Evolutionary conservation across 73 alveolate species (phyloP), one percentile per base, ranked within the genome.

Genomic region (Durusdinium trenchii): DNA sequence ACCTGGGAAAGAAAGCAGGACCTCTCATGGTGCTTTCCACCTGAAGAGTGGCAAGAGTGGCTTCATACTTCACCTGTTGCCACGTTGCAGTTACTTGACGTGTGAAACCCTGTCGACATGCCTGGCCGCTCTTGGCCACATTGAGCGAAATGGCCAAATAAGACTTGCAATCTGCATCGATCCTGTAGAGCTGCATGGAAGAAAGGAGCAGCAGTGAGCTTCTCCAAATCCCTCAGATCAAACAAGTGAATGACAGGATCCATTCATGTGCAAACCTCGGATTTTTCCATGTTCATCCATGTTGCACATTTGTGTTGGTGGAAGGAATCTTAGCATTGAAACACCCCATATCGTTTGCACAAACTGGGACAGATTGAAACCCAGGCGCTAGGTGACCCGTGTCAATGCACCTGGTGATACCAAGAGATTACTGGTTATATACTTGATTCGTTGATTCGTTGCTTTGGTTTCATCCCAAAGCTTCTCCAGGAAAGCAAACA

Each of bases 91-190:
- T n/a, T n/a, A n/a, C n/a, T n/a, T n/a, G n/a, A n/a, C n/a, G n/a
- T n/a, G n/a, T n/a, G n/a, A n/a, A n/a, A n/a, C n/a, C n/a, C n/a
- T n/a, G n/a, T n/a, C n/a, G n/a, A 36, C n/a, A 0, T 1, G 84
- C 84, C 84, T 73, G 84, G n/a, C 84, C 84, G 40, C 54, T 73
- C 84, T 73, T 73, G 52, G 40, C 54, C 54, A 73, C 14, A n/a
- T 26, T 40, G 30, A 38, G 52, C 28, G 84, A 73, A 51, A 73
- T 73, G 26, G 84, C 84, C 84, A 73, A 73, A 30, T 36, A 73
- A 32, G 84, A 73, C 84, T 73, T 73, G 84, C 84, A 73, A n/a
- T 73, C 84, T 7, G 84, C 84, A 51, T 9, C 40, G 84, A 73
- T 73, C 20, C 51, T 35, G 28, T 73, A 51, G 30, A 40, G 14